phyloP scores from a whole-genome alignment of 2,329 filamentous ascomycete genomes.

The Chaetoscypha palmicola region DNA sequence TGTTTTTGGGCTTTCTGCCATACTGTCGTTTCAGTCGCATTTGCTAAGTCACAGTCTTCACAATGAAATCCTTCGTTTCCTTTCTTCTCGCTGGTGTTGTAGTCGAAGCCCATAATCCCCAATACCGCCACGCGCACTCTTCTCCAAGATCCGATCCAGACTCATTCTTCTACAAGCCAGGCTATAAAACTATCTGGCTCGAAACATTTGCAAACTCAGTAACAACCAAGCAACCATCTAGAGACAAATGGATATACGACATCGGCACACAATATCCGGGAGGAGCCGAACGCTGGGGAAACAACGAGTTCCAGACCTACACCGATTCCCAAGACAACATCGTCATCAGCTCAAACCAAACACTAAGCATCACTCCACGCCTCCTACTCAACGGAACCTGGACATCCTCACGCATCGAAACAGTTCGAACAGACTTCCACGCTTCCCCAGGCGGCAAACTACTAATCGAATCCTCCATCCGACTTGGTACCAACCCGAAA shows the following conservation, averaged over 20 bases:
- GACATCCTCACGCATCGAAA: constrained; percentile 41
- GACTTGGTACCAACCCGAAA: constrained; percentile 28
- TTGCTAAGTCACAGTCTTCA: too few relatives aligned
- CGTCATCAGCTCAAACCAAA: constrained; percentile 32
- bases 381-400: constrained; percentile 28
- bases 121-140: not conserved
- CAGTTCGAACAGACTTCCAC: constrained; percentile 31
- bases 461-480: constrained; percentile 35
- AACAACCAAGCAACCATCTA: not conserved
- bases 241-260: constrained; percentile 38
- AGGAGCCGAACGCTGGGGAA: constrained; percentile 43
- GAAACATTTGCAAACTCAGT: not conserved
- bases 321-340: constrained; percentile 37
- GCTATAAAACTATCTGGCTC: constrained; percentile 1
- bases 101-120: too few relatives aligned
- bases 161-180: not conserved
- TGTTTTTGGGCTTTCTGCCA: too few relatives aligned
- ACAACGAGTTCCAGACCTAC: constrained; percentile 42
- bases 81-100: too few relatives aligned
- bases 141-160: not conserved
- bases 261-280: constrained; percentile 41
- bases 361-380: constrained; percentile 34
- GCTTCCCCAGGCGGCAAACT: constrained; percentile 32
- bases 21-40: too few relatives aligned
- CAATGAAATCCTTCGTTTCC: too few relatives aligned